phyloP scores from a whole-genome alignment of 441 rosid species.

The Melastoma candidum region DNA sequence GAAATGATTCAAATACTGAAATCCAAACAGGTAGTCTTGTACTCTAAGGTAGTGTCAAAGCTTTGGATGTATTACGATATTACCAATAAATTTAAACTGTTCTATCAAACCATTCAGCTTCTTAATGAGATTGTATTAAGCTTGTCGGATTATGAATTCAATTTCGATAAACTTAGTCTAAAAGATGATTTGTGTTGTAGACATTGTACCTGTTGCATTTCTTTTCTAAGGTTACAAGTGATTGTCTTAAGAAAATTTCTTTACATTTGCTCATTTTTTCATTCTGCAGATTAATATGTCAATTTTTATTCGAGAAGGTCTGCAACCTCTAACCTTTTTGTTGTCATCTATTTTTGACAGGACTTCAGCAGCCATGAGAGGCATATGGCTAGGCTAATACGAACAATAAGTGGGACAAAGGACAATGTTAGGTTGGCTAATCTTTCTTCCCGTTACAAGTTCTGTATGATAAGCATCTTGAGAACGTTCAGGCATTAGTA shows the following conservation, averaged over 20 bases:
- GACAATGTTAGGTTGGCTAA: conserved; percentile 58
- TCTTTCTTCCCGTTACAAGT: conserved; percentile 2
- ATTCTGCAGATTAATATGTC: background rate
- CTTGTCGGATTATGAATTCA: too few species aligned
- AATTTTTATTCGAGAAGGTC: background rate
- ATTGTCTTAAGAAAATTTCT: too few species aligned
- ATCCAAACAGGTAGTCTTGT: conserved; percentile 41
- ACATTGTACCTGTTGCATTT: too few species aligned
- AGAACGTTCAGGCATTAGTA: background rate
- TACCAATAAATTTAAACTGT: too few species aligned
- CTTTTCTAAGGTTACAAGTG: too few species aligned
- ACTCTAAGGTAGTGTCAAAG: background rate
- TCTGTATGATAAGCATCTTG: background rate
- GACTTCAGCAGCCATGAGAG: conserved; percentile 56
- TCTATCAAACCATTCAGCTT: too few species aligned
- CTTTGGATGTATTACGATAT: too few species aligned
- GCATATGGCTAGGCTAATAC: conserved; percentile 46
- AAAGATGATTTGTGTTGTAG: too few species aligned
- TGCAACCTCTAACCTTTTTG: background rate
- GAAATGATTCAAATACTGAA: conserved; percentile 36
- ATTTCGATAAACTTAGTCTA: too few species aligned
- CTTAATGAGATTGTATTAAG: too few species aligned
- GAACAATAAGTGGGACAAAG: conserved; percentile 54
- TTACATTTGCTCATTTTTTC: too few species aligned
- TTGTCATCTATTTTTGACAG: conserved; percentile 17